Conservation (phyloP, 73 alveolate genomes). For the Durusdinium trenchii region DNA sequence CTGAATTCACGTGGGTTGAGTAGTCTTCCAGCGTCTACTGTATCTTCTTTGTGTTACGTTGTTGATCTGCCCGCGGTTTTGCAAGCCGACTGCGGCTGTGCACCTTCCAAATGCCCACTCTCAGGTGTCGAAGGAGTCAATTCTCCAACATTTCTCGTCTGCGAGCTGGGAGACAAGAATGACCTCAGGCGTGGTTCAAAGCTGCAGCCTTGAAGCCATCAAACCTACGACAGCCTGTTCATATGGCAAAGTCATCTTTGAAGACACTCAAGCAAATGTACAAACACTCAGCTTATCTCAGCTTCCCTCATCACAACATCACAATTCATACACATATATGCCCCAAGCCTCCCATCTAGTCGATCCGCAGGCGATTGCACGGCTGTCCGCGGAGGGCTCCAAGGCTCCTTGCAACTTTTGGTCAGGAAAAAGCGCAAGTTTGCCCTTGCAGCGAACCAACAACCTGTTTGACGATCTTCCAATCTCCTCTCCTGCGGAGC, state of each 20-base stretch:
- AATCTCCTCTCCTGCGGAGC: neutral
- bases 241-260: neutral
- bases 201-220: neutral
- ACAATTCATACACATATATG: neutral
- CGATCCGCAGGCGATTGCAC: neutral
- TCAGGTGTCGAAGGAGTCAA: constrained; percentile 6
- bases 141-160: neutral
- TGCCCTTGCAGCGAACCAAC: neutral
- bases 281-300: neutral
- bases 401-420: neutral
- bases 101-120: neutral
- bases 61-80: too few relatives aligned
- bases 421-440: neutral
- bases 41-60: too few relatives aligned
- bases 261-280: neutral
- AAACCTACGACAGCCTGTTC: neutral
- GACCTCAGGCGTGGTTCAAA: neutral
- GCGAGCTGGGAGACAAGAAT: constrained; percentile 20
- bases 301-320: neutral
- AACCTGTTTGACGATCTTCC: neutral
- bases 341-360: neutral
- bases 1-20: too few relatives aligned
- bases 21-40: too few relatives aligned
- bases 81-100: too few relatives aligned
- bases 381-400: neutral